Base-by-base conservation (phyloP, 2,329 filamentous ascomycete species). In the Torrubiella hemipterigena region DNA sequence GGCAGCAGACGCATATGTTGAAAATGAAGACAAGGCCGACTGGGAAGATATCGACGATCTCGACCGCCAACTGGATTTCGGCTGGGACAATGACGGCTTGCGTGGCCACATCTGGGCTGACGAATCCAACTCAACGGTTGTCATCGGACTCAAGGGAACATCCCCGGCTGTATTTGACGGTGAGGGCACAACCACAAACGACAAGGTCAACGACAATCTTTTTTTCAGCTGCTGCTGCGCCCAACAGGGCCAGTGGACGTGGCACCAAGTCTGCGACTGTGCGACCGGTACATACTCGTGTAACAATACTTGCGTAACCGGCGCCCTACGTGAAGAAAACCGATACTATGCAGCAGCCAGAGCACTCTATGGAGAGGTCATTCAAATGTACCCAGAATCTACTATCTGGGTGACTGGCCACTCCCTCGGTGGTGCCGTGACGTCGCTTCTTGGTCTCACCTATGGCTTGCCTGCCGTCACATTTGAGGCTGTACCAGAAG, bases 191-290 rank as follows among this genome's bases (percentile, higher is more conserved):
- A 96, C 89, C 1, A 93, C 86, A 17, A 94, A 94, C 44, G 91
- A 98, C 60, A 98, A 98, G 61, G 66, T 87, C 48, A 98, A 96
- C 52, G 91, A 98, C 57, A 98, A 98, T 51, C 67, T 98, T 8
- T 94, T 93, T 57, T 95, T 95, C 60, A 93, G 87, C 50, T 98
- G 91, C 59, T 98, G 91, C 56, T 98, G 91, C 56, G 91, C 77
- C 4, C 86, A 95, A 57, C 87, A 93, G 45, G 86, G 87, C 1
- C 84, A 86, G 41, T 86, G 78, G 59, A 75, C 86, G 12, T 95
- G 86, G 79, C 78, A 82, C 38, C 81, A 93, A 51, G 86, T 94
- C 34, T 98, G 91, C 56, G 81, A 94, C 52, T 98, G 91, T 52
- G 84, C 86, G 39, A 83, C 81, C 2, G 73, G 76, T 9, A 84